phyloP scores from a whole-genome alignment of 768 basidiomycete genomes.

The Boletus barrowsii region DNA sequence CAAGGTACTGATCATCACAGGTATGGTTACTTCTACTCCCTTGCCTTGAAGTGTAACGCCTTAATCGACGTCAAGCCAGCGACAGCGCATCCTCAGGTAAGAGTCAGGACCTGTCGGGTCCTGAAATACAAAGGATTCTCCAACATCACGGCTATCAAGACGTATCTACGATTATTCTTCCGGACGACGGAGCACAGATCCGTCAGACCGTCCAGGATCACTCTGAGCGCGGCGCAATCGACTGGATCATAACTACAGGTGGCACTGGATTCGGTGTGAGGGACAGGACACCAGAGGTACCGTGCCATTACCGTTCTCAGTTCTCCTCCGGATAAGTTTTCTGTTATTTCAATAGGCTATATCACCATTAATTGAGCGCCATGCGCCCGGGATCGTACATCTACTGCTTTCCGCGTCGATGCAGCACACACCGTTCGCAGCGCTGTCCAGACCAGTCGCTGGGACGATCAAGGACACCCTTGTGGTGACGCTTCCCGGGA shows the following conservation, averaged over 20 bases:
- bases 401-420: constrained; percentile 68
- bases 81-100: constrained; percentile 58
- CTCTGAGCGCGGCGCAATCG: constrained; percentile 44
- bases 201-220: constrained; percentile 45
- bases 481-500: constrained; percentile 80
- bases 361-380: constrained; percentile 59
- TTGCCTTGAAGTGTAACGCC: no score
- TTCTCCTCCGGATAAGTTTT: background rate
- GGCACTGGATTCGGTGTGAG: constrained; percentile 84
- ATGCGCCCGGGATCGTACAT: constrained; percentile 71
- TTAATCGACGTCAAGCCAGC: constrained; percentile 44
- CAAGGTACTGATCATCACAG: constrained; percentile 28
- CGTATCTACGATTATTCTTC: constrained; percentile 46
- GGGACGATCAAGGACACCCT: constrained; percentile 67
- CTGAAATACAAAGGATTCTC: constrained; percentile 54
- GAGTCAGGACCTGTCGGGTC: constrained; percentile 63
- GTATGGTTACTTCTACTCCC: constrained; percentile 7
- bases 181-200: constrained; percentile 62
- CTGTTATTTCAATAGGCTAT: constrained; percentile 45
- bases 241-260: constrained; percentile 81
- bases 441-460: constrained; percentile 79
- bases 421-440: constrained; percentile 72
- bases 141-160: constrained; percentile 36
- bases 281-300: constrained; percentile 83
- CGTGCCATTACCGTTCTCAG: background rate